Evolutionary conservation across 2,329 filamentous ascomycete species (phyloP), one percentile per base, ranked within the genome.

Genomic region (Orbilia ellipsospora): DNA sequence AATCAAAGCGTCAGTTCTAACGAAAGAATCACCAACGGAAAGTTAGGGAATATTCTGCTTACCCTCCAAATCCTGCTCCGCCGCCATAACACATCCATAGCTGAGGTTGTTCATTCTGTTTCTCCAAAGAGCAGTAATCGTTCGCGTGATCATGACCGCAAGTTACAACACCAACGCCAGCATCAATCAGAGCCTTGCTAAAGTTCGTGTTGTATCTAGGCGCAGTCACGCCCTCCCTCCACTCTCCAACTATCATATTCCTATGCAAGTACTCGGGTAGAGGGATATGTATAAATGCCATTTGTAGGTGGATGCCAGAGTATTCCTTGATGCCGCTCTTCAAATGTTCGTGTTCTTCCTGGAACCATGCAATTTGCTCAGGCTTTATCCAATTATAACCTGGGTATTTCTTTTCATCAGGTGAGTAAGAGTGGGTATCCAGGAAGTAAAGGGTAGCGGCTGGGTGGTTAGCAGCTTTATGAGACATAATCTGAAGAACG

Each of bases 1-100:
- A 44, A 5, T 5, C 16, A 16, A 63, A 57, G 44, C 7, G 51
- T 69, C 42, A 75, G 57, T 52, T n/a, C 18, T 42, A 42, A 36
- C 15, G 2, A 42, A 48, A n/a, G 8, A 12, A 55, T 1, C 16
- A 40, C 6, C 7, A 50, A 15, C 42, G 54, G 31, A 10, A 36
- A 36, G 10, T 10, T 36, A 36, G 31, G 3, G 10, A 36, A 6
- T 36, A 10, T 7, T 36, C 8, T 36, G 31, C 56, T 52, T 48
- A 99, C 0, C 95, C 95, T 66, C 95, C 95, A 80, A 99, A 97
- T 0, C 95, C 95, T 28, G 90, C 88, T 26, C 92, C 95, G 36
- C 95, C 95, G 7, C 90, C 94, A 82, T 98, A 98, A 85, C 95
- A 99, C 94, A 99, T 97, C 95, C 95, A 99, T 1, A 98, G 84